Evolutionary conservation across 2,329 filamentous ascomycete genomes (phyloP).

Genomic region (Stemphylium lycopersici): DNA sequence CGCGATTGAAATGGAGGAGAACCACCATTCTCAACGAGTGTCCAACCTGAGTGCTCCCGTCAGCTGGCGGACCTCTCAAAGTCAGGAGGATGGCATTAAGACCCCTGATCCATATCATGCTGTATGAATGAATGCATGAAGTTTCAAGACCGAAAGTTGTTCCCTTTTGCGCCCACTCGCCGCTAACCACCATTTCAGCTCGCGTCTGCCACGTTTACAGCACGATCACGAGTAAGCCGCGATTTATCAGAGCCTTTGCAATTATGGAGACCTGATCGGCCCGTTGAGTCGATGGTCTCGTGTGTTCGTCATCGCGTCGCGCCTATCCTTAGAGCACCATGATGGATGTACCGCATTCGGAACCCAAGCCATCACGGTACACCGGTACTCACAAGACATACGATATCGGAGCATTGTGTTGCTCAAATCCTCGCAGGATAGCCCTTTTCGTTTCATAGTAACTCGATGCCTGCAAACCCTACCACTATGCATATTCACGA

Average conservation of each 20-base stretch:
- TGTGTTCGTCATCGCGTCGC: slow-evolving; percentile 1
- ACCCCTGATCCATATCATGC: slow-evolving; percentile 18
- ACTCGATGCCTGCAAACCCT: not conserved
- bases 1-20: slow-evolving; percentile 32
- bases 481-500: slow-evolving; percentile 57
- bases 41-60: slow-evolving; percentile 18
- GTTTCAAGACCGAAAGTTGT: slow-evolving; percentile 1
- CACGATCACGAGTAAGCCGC: not conserved
- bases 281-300: not conserved
- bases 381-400: slow-evolving; percentile 2
- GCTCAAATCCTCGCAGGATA: not conserved
- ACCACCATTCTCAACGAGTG: slow-evolving; percentile 16
- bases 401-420: not conserved
- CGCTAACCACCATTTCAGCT: not conserved
- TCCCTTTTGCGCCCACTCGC: slow-evolving; percentile 4
- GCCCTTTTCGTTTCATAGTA: not conserved
- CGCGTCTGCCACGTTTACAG: not conserved
- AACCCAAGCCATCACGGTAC: slow-evolving; percentile 32
- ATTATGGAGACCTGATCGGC: not conserved
- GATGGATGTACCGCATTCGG: slow-evolving; percentile 22
- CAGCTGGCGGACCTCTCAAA: slow-evolving; percentile 21
- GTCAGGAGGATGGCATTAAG: slow-evolving; percentile 10
- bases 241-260: not conserved
- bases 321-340: slow-evolving; percentile 28
- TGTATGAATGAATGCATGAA: slow-evolving; percentile 9